phyloP scores from a whole-genome alignment of 495 filamentous ascomycete genomes.

The Annulohypoxylon maeteangense region DNA sequence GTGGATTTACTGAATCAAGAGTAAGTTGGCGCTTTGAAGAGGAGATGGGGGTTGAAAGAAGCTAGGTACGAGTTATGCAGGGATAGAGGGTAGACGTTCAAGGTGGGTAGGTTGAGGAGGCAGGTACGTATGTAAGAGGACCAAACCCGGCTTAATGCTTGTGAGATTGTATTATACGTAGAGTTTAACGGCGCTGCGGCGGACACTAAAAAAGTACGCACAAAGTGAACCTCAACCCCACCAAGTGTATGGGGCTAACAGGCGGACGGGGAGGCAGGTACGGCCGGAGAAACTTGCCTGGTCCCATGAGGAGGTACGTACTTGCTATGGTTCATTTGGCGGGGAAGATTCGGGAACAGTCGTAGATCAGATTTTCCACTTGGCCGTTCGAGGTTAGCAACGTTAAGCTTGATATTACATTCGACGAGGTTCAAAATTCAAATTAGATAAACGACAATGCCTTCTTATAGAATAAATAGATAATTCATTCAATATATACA shows the following conservation, averaged over 20 bases:
- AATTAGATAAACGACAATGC: too few species aligned
- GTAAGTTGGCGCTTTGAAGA: background rate
- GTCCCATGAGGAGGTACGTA: background rate
- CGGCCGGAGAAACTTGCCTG: constrained; percentile 15
- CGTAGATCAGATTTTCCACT: constrained; percentile 11
- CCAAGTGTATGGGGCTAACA: constrained; percentile 1
- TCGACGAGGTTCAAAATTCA: background rate
- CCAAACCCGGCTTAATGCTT: background rate
- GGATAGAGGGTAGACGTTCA: background rate
- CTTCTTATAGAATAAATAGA: too few species aligned
- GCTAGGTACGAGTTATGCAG: background rate
- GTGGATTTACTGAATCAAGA: background rate
- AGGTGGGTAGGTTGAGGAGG: constrained; percentile 7
- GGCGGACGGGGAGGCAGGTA: constrained; percentile 5
- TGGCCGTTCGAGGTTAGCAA: too few species aligned
- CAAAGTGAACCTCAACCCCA: background rate
- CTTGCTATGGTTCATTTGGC: background rate
- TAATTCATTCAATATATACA: too few species aligned
- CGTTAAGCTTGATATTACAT: background rate
- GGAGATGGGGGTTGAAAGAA: constrained; percentile 10
- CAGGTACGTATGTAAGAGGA: constrained; percentile 11
- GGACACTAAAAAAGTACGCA: background rate
- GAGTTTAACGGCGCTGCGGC: background rate
- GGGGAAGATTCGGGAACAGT: constrained; percentile 15
- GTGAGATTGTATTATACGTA: background rate